A percentile compares a stretch with the other conserved stretches of the same genome.
Conservation (phyloP, 2,329 filamentous ascomycete genomes). For the Sclerotinia trifoliorum region DNA sequence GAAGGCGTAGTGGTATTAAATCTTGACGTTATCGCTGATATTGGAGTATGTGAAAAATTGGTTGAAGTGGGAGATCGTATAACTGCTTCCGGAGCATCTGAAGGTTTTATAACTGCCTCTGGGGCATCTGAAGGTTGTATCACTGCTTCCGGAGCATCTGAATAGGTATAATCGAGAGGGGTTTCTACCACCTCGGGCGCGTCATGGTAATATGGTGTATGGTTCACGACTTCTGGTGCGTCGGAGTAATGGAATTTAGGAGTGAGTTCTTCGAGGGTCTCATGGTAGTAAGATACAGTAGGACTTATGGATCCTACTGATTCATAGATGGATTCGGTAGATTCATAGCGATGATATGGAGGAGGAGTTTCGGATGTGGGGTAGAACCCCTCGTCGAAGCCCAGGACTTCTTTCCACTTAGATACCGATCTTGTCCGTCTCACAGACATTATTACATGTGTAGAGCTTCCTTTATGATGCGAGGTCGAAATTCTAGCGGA, state of each 20-base stretch:
- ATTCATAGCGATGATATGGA: constrained; percentile 22
- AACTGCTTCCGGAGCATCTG: constrained; percentile 22
- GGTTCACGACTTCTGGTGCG: constrained; percentile 15
- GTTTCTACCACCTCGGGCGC: constrained; percentile 14
- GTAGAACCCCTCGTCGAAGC: constrained; percentile 34
- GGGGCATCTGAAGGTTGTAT: constrained; percentile 3
- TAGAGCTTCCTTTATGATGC: background rate
- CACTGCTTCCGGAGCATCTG: constrained; percentile 19
- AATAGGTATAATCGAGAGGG: constrained; percentile 22
- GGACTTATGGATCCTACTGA: constrained; percentile 21
- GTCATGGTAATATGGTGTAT: constrained; percentile 12
- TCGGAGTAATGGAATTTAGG: constrained; percentile 21
- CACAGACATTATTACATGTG: constrained; percentile 24
- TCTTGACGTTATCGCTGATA: constrained; percentile 21
- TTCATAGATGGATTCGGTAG: constrained; percentile 23
- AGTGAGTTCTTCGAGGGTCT: constrained; percentile 23
- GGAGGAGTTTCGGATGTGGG: constrained; percentile 21
- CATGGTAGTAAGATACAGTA: constrained; percentile 23
- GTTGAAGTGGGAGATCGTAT: constrained; percentile 5
- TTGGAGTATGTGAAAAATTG: constrained; percentile 6
- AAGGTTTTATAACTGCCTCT: constrained; percentile 3
- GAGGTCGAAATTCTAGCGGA: background rate
- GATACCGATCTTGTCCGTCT: constrained; percentile 31
- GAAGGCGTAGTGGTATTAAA: constrained; percentile 16
- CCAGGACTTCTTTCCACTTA: constrained; percentile 38